These are phyloP conservation scores for maize (Zea mays) DNA, from an alignment of 176 grass and related monocot species.

Conservation along the genomic window Zm-B73-REFERENCE-NAM-5.0 NC_050099.1:244954001-244954500, in stretches of 20 bases:
- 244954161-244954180: slow-evolving; percentile 1
- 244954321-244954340: neutral
- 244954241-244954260: neutral
- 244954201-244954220: neutral
- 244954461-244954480: slow-evolving; percentile 43
- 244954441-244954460: slow-evolving; percentile 61
- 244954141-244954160: slow-evolving; percentile 43
- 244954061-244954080: neutral
- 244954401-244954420: slow-evolving; percentile 58
- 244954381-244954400: slow-evolving; percentile 54
- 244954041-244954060: slow-evolving; percentile 13
- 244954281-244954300: neutral
- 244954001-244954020: slow-evolving; percentile 52
- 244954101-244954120: slow-evolving; percentile 69
- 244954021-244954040: slow-evolving; percentile 35
- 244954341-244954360: neutral
- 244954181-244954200: neutral
- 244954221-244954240: neutral
- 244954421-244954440: slow-evolving; percentile 71
- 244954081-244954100: slow-evolving; percentile 89
- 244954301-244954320: neutral
- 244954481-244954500: slow-evolving; percentile 12
- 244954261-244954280: neutral
- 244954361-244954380: neutral
- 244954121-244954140: slow-evolving; percentile 98